Evolutionary conservation across 2,329 filamentous ascomycete genomes (phyloP).

Genomic region (Alternaria longipes): DNA sequence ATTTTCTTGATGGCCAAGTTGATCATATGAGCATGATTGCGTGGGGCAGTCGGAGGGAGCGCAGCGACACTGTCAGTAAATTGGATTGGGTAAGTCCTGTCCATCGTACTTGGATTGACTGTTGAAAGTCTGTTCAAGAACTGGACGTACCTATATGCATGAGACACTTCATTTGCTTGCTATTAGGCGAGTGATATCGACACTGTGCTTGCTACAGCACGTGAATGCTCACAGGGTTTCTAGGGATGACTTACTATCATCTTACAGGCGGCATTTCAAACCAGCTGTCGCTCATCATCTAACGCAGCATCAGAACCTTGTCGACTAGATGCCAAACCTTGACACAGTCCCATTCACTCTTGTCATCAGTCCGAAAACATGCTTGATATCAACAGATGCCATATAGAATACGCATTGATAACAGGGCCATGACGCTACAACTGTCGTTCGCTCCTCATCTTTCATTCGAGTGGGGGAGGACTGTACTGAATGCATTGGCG

Average conservation of each 20-base stretch:
- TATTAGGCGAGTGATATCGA: not conserved
- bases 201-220: not conserved
- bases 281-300: no score
- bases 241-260: not conserved
- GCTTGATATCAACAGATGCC: no score
- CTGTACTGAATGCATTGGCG: no score
- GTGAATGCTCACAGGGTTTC: not conserved
- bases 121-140: not conserved
- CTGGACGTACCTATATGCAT: not conserved
- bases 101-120: not conserved
- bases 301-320: no score
- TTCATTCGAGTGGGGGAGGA: no score
- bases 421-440: no score
- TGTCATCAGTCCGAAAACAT: no score
- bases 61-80: conserved; percentile 2
- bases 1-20: not conserved
- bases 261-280: not conserved
- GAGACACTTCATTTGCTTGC: not conserved
- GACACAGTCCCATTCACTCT: no score
- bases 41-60: conserved; percentile 1
- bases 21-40: conserved; percentile 15
- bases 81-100: not conserved
- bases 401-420: no score
- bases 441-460: no score
- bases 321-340: no score